phyloP scores from a whole-genome alignment of 805 yeast genomes.

The Suhomyces sp. region DNA sequence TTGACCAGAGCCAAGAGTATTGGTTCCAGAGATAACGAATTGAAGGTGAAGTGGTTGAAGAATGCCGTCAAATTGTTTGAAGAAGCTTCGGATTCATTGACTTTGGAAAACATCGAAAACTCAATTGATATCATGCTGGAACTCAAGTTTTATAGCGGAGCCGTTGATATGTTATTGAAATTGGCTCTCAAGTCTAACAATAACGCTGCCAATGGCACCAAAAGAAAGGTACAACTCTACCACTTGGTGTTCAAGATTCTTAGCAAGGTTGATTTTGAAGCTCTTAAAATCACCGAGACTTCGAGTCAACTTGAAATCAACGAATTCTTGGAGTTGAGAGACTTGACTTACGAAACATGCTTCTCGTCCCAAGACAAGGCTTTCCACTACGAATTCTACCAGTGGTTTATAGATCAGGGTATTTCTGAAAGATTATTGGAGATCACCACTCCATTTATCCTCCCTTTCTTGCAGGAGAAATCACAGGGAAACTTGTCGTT shows the following conservation, averaged over 20 bases:
- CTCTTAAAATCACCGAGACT: constrained; percentile 42
- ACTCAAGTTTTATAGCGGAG: constrained; percentile 77
- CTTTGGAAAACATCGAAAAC: constrained; percentile 76
- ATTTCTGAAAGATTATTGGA: constrained; percentile 73
- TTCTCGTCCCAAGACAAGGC: constrained; percentile 71
- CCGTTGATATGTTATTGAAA: constrained; percentile 75
- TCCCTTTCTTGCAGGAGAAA: constrained; percentile 71
- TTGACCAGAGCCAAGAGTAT: constrained; percentile 80
- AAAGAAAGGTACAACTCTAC: constrained; percentile 41
- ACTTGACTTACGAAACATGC: constrained; percentile 70
- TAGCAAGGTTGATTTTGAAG: constrained; percentile 64
- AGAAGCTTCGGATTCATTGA: constrained; percentile 73
- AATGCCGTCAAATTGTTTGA: constrained; percentile 76
- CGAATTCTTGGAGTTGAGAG: constrained; percentile 59
- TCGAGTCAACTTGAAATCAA: constrained; percentile 41
- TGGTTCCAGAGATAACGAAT: constrained; percentile 68
- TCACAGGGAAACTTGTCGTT: constrained; percentile 62
- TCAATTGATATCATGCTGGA: constrained; percentile 75
- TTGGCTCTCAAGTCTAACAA: constrained; percentile 57
- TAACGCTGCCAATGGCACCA: background rate
- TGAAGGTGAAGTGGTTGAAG: constrained; percentile 59
- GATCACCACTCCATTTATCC: constrained; percentile 75
- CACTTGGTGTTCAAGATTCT: constrained; percentile 73
- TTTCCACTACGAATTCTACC: constrained; percentile 91
- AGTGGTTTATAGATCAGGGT: constrained; percentile 83